Evolutionary conservation across 495 filamentous ascomycete genomes (phyloP).

Genomic region (Letharia columbiana): DNA sequence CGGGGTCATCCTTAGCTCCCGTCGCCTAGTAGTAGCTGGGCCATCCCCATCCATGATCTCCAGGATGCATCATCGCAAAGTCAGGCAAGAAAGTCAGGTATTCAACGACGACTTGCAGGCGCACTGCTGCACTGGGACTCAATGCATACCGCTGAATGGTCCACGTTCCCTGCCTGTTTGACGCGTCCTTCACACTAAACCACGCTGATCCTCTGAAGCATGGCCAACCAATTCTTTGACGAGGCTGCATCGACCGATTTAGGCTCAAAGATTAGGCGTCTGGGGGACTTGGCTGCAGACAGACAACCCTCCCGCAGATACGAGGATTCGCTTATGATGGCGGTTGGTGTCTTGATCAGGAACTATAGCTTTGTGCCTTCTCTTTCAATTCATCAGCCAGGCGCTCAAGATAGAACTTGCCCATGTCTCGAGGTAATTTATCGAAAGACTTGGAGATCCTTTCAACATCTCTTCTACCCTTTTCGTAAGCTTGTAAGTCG

Average conservation of each 20-base stretch:
- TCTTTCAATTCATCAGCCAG: slow-evolving; percentile 60
- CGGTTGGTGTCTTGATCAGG: not conserved
- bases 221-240: not conserved
- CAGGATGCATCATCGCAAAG: not conserved
- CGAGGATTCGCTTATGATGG: not conserved
- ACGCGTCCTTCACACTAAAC: slow-evolving; percentile 8
- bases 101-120: not conserved
- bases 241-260: slow-evolving; percentile 11
- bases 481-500: slow-evolving; percentile 78
- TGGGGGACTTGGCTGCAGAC: not conserved
- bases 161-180: slow-evolving; percentile 5
- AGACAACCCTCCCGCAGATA: not conserved
- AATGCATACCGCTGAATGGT: not conserved
- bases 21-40: not conserved
- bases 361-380: slow-evolving; percentile 21
- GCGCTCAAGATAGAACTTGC: slow-evolving; percentile 65
- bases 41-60: not conserved
- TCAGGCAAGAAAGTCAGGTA: not conserved
- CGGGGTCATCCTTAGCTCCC: slow-evolving; percentile 6
- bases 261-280: slow-evolving; percentile 6
- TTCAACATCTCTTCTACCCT: slow-evolving; percentile 61
- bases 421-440: slow-evolving; percentile 54
- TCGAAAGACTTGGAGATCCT: slow-evolving; percentile 61
- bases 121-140: not conserved
- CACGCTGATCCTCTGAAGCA: slow-evolving; percentile 3